Evolutionary conservation across 192 early-diverging fungal species (phyloP), one percentile per base, ranked within the genome.

Genomic region (Backusella westeae): DNA sequence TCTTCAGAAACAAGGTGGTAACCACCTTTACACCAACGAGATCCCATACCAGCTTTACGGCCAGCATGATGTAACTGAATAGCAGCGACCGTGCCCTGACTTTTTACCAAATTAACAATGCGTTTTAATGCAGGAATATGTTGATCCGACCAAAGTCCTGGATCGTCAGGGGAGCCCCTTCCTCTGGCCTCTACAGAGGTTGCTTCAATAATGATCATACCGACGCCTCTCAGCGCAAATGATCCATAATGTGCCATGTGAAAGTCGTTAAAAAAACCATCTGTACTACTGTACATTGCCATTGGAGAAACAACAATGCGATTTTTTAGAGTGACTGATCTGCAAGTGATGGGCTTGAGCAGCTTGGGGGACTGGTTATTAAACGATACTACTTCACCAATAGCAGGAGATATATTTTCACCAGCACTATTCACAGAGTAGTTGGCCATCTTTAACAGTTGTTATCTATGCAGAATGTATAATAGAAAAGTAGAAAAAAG

Each of bases 51-150:
- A 56, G 56, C 84, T 75, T 97, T 96, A 66, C 94, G 89, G 14
- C 95, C 94, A 23, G 92, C 91, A 75, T 98, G 96, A 4, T 89
- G 93, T 6, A 97, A 68, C 75, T 98, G 96, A 77, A 96, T 93
- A 65, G 87, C 90, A 42, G 87, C 75, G 3, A 87, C 84, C 9
- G 82, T 65, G 23, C 90, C 91, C 35, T 90, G 87, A 1, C 82
- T 77, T 66, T 96, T 94, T 17, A 87, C 82, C 78, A 91, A 87
- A 49, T 89, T 78, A 12, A 89, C 88, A 34, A 96, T 84, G 1
- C 84, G 81, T 53, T 85, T 86, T 21, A 92, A 81, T 39, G 85
- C 84, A 1, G 81, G 81, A 4, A 93, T 87, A 52, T 97, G 95
- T 10, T 88, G 92, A 81, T 95, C 93, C 6, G 89, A 86, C 93